These are phyloP conservation scores for Metrosideros polymorpha DNA, from an alignment of 441 rosid species.

Conservation along the genomic window DNA sequence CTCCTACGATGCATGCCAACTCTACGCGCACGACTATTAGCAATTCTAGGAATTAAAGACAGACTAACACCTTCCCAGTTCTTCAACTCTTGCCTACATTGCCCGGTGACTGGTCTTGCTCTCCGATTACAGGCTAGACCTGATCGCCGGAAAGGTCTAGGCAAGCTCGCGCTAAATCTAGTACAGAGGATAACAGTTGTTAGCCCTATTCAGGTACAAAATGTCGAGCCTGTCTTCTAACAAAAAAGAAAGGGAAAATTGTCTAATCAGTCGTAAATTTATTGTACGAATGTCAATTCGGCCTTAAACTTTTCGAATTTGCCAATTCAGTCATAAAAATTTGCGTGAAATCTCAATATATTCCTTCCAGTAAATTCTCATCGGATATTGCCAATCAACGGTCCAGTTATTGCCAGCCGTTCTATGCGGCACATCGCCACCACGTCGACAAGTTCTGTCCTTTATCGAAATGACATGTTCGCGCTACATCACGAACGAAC, in stretches of 20 bases:
- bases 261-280: fast-evolving
- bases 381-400: no score
- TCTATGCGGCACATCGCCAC: fast-evolving
- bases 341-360: fast-evolving
- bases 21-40: no score
- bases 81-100: no score
- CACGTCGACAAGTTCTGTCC: no score
- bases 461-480: neutral
- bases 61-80: no score
- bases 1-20: no score
- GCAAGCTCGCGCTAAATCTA: no score
- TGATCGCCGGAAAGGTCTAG: fast-evolving
- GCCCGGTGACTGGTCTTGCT: no score
- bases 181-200: neutral
- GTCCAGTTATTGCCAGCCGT: no score
- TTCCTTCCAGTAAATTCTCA: fast-evolving
- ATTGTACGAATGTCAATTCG: fast-evolving
- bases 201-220: neutral
- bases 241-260: neutral
- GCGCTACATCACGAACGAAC: neutral
- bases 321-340: fast-evolving
- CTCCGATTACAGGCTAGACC: no score
- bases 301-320: fast-evolving
- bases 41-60: no score
- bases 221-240: neutral